phyloP scores from a whole-genome alignment of 176 grass and related monocot species.

The Alloteropsis semialata region DNA sequence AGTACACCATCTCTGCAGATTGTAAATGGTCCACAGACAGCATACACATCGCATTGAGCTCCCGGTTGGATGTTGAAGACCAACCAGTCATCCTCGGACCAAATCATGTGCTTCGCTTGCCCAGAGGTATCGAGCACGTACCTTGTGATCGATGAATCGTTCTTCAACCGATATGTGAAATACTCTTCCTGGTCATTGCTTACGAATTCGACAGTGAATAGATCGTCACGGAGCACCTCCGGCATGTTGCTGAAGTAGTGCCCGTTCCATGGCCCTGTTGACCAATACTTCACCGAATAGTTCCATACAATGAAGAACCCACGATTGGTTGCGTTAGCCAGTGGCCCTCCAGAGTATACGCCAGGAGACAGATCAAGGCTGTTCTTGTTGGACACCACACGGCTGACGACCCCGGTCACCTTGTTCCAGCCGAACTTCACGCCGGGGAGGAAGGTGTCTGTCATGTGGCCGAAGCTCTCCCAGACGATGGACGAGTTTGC shows the following conservation, averaged over 20 bases:
- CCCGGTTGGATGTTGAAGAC: too few relatives aligned
- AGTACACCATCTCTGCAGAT: neutral
- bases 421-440: conserved; percentile 28
- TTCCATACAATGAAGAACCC: neutral
- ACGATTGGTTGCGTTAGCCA: neutral
- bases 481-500: neutral
- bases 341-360: neutral
- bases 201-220: neutral
- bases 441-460: conserved; percentile 29
- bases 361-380: neutral
- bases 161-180: neutral
- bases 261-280: conserved; percentile 16
- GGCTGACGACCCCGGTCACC: neutral
- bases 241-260: conserved; percentile 2
- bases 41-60: conserved; percentile 8
- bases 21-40: conserved; percentile 4
- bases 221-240: neutral
- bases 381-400: conserved; percentile 17
- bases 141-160: neutral
- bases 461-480: conserved; percentile 34
- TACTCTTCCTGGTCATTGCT: neutral
- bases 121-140: neutral
- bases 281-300: neutral
- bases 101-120: neutral
- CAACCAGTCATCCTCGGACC: neutral